Percentiles rank a stretch among this genome's conserved stretches.
These are phyloP conservation scores for Lentithecium fluviatile DNA, from an alignment of 495 filamentous ascomycete genomes.

Conservation along the genomic window DNA sequence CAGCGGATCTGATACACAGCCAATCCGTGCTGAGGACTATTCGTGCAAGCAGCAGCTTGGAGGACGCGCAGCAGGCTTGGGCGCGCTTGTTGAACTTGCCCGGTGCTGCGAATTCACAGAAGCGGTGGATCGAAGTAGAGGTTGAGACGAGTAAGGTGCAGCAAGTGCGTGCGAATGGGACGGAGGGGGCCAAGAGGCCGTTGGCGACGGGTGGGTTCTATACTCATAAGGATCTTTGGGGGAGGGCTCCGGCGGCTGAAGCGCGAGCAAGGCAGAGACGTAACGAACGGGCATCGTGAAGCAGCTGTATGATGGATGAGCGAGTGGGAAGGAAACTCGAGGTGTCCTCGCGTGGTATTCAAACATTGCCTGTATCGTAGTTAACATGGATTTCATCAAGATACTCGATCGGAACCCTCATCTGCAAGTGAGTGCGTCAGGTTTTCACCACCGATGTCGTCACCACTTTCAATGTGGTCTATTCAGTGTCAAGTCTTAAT, in stretches of 20 bases:
- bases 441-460: too few relatives aligned
- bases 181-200: not conserved
- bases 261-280: not conserved
- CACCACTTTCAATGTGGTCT: too few relatives aligned
- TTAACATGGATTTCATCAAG: too few relatives aligned
- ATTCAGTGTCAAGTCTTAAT: too few relatives aligned
- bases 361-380: too few relatives aligned
- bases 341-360: too few relatives aligned
- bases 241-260: not conserved
- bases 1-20: constrained; percentile 16
- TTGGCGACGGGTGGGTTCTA: not conserved
- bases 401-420: too few relatives aligned
- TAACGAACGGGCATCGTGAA: too few relatives aligned
- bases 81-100: constrained; percentile 33
- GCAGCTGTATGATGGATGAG: too few relatives aligned
- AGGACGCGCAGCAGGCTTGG: constrained; percentile 37
- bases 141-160: not conserved
- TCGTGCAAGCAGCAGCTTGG: constrained; percentile 32
- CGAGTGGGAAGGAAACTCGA: too few relatives aligned
- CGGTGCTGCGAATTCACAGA: constrained; percentile 5
- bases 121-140: not conserved
- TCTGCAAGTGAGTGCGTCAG: too few relatives aligned
- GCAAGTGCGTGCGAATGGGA: not conserved
- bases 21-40: constrained; percentile 33
- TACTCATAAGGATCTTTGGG: constrained; percentile 1